These are phyloP conservation scores for Rugonectria rugulosa DNA, from an alignment of 2,329 filamentous ascomycete genomes.

Conservation along the genomic window DNA sequence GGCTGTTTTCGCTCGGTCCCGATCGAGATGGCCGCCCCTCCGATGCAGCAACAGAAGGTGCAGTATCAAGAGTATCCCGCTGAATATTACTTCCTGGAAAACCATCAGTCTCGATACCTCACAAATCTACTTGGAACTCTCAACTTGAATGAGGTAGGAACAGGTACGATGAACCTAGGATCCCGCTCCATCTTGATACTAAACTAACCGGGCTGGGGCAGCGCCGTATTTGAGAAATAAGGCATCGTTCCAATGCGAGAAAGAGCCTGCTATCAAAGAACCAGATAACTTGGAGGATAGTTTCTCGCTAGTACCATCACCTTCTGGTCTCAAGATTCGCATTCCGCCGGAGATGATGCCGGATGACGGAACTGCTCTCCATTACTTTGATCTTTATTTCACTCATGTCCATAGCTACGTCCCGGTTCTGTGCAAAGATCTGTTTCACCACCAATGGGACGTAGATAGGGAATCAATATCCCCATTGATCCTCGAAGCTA, in stretches of 20 bases:
- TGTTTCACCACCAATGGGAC: conserved; percentile 91
- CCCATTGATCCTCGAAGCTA: conserved; percentile 84
- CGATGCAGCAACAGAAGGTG: conserved; percentile 44
- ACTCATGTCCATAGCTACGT: conserved; percentile 90
- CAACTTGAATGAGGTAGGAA: conserved; percentile 85
- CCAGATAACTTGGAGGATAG: conserved; percentile 76
- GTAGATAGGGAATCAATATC: conserved; percentile 84
- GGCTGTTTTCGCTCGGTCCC: conserved; percentile 62
- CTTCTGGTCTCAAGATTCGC: conserved; percentile 78
- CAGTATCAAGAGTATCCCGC: conserved; percentile 48
- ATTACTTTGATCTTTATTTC: conserved; percentile 93
- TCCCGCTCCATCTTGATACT: conserved; percentile 4
- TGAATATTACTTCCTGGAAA: conserved; percentile 65
- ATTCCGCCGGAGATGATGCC: conserved; percentile 96
- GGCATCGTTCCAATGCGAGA: conserved; percentile 57
- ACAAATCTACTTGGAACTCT: conserved; percentile 84
- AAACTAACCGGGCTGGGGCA: conserved; percentile 42
- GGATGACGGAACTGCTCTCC: conserved; percentile 78
- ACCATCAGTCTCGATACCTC: conserved; percentile 74
- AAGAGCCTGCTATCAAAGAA: conserved; percentile 72
- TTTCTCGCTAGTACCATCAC: conserved; percentile 72
- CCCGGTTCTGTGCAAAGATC: conserved; percentile 82
- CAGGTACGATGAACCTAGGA: conserved; percentile 66
- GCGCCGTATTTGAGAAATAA: conserved; percentile 85
- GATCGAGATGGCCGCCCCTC: conserved; percentile 62